Evolutionary conservation across 345 rosid species (phyloP).

Genomic region (Eucalyptus dawsonii): DNA sequence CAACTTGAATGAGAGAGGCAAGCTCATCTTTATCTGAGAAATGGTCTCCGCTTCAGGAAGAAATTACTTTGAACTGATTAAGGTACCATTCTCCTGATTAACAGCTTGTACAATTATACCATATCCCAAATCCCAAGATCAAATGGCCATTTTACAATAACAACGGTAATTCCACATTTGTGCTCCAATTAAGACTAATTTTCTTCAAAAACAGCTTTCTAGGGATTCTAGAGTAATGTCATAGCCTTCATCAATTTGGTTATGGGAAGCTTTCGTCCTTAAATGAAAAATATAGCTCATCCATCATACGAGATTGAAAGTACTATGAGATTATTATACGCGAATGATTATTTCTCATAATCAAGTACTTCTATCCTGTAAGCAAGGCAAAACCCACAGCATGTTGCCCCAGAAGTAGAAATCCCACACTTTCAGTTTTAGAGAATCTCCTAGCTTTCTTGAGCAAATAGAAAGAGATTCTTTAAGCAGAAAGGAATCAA

Average conservation of each 20-base stretch:
- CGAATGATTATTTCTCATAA: neutral
- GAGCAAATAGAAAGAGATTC: neutral
- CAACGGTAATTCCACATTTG: neutral
- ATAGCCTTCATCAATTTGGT: neutral
- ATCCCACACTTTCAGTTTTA: neutral
- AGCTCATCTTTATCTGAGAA: neutral
- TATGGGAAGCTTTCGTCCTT: neutral
- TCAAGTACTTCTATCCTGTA: neutral
- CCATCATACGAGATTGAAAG: neutral
- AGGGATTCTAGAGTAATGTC: neutral
- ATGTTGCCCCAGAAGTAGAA: neutral
- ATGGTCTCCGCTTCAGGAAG: neutral
- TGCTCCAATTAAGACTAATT: neutral
- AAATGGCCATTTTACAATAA: neutral
- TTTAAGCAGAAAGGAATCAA: neutral
- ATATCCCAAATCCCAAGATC: neutral
- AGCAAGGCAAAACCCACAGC: neutral
- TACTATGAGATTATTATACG: neutral
- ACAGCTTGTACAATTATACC: neutral
- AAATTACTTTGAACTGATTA: neutral
- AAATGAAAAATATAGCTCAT: neutral
- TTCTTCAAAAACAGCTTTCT: neutral
- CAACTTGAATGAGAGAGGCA: neutral
- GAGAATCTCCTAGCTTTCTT: neutral
- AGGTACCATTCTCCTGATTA: neutral